Percentiles rank a stretch among this genome's conserved stretches.
phyloP scores from a whole-genome alignment of 805 yeast species.

The Candida mattraensis region DNA sequence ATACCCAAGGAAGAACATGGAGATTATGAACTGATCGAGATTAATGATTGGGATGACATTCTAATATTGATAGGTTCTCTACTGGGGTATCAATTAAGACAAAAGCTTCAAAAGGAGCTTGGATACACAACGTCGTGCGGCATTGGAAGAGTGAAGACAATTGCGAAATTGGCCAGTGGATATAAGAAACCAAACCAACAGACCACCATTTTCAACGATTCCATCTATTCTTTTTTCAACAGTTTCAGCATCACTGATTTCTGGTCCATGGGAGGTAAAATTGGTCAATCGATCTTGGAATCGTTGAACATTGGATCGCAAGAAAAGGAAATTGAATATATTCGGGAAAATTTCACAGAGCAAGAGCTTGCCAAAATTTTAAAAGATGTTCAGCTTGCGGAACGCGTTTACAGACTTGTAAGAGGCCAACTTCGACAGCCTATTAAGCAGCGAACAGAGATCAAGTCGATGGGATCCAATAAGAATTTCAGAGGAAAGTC shows the following conservation, averaged over 20 bases:
- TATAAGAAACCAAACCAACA: conserved; percentile 84
- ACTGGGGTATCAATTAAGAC: conserved; percentile 54
- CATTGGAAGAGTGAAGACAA: conserved; percentile 66
- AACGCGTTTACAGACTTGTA: conserved; percentile 56
- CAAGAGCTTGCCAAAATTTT: conserved; percentile 35
- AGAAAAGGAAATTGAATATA: conserved; percentile 39
- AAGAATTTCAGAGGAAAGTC: conserved; percentile 70
- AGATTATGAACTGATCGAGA: conserved; percentile 9
- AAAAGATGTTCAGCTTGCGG: conserved; percentile 49
- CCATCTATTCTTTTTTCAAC: conserved; percentile 53
- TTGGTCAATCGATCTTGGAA: conserved; percentile 60
- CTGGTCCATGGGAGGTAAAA: conserved; percentile 90
- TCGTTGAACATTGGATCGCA: conserved; percentile 49
- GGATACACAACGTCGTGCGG: conserved; percentile 93
- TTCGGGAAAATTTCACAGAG: conserved; percentile 49
- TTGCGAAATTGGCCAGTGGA: conserved; percentile 88
- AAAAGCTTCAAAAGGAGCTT: conserved; percentile 49
- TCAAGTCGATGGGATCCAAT: conserved; percentile 86
- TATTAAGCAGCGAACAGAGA: conserved; percentile 55
- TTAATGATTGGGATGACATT: conserved; percentile 80
- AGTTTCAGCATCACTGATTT: conserved; percentile 69
- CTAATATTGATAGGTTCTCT: conserved; percentile 65
- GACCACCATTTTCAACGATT: conserved; percentile 59
- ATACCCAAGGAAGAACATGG: conserved; percentile 26
- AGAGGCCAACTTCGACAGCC: conserved; percentile 62